Evolutionary conservation across 805 yeast genomes (phyloP), one percentile per base, ranked within the genome.

Genomic region (Kuraishia floccosa): DNA sequence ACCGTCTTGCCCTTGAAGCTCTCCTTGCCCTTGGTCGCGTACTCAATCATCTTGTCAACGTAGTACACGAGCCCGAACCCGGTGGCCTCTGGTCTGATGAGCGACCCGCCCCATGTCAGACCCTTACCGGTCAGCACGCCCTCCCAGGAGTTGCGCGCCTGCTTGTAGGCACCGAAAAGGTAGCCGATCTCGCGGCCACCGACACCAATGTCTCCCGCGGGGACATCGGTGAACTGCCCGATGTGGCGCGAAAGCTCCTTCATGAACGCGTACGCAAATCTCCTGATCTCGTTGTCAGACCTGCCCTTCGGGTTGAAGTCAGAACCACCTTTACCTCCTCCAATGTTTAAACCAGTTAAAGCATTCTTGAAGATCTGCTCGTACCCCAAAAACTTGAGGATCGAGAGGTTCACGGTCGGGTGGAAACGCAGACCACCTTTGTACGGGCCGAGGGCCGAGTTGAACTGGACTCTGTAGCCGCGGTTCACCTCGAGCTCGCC

Each of bases 251-350:
- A 76, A 50, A 89, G 76, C 66, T 89, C 95, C 60, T 84, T 71
- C 95, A 89, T 89, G 73, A 89, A 89, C 31, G 96, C 72, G 51
- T 72, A 74, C 70, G 96, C 89, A 76, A 89, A 89, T 63, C 94
- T 78, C 72, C 98, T 80, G 65, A 89, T 89, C 70, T 89, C 98
- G 49, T 65, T 60, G 62, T 87, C 91, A 38, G 94, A 72, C 63
- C 78, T 81, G 55, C 89, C 94, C 75, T 89, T 89, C 51, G 96
- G 95, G 67, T 87, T 86, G 65, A 89, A 91, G 65, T 89, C 96
- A 38, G 94, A 71, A 60, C 98, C 98, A 74, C 98, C 98, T 62
- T 89, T 89, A 65, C 95, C 98, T 69, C 98, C 98, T 59, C 98
- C 98, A 81, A 89, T 87, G 74, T 78, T 73, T 49, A 87, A 73